phyloP scores from a whole-genome alignment of 129 eudicot genomes.

The Cynara cardunculus region DNA sequence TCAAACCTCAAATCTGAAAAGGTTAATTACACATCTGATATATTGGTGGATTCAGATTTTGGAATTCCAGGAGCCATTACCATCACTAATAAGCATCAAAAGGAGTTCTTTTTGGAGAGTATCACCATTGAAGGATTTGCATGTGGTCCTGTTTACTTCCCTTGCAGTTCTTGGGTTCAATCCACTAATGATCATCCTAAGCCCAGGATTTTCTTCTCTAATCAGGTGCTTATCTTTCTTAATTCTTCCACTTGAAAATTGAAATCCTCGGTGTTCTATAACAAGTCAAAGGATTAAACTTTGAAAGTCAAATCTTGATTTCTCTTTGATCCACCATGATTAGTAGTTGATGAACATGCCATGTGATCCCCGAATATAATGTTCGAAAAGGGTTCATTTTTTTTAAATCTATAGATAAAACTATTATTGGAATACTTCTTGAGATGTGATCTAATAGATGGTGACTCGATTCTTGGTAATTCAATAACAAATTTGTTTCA shows the following conservation, averaged over 20 bases:
- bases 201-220: constrained; percentile 74
- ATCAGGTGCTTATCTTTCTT: constrained; percentile 54
- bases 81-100: constrained; percentile 66
- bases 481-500: neutral
- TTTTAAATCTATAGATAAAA: too few relatives aligned
- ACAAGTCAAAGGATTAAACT: constrained; percentile 7
- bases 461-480: neutral
- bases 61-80: constrained; percentile 87
- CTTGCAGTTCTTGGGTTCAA: constrained; percentile 96
- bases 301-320: constrained; percentile 1
- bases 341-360: constrained; percentile 12
- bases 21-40: constrained; percentile 72
- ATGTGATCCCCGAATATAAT: neutral
- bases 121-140: constrained; percentile 96
- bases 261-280: neutral
- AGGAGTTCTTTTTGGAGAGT: constrained; percentile 74
- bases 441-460: neutral
- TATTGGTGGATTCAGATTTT: constrained; percentile 68
- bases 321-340: neutral
- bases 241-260: neutral
- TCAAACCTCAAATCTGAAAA: constrained; percentile 69
- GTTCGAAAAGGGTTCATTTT: neutral
- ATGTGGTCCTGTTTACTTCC: constrained; percentile 79
- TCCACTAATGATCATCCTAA: constrained; percentile 63
- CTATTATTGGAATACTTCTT: too few relatives aligned